phyloP scores from a whole-genome alignment of 2,329 filamentous ascomycete species.

The Diaporthe ampelina region DNA sequence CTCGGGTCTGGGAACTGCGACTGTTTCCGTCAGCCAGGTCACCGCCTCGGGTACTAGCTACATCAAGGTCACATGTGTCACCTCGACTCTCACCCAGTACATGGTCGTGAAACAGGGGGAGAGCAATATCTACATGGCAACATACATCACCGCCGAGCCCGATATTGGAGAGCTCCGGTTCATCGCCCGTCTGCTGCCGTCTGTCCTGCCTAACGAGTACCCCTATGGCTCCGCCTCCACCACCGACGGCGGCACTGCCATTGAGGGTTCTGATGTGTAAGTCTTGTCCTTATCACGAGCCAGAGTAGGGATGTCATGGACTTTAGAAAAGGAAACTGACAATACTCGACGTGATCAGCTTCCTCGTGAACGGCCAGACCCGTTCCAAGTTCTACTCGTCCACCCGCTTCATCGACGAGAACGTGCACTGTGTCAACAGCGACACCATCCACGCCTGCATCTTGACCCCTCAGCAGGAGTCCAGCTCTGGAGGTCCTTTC shows the following conservation, averaged over 20 bases:
- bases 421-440: slow-evolving; percentile 63
- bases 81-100: slow-evolving; percentile 61
- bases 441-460: slow-evolving; percentile 55
- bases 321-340: neutral
- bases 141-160: slow-evolving; percentile 63
- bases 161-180: slow-evolving; percentile 65
- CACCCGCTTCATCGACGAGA: slow-evolving; percentile 72
- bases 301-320: too few relatives aligned
- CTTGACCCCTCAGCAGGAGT: slow-evolving; percentile 53
- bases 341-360: slow-evolving; percentile 44
- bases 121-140: slow-evolving; percentile 64
- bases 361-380: slow-evolving; percentile 66
- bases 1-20: slow-evolving; percentile 65
- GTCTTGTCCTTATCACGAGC: neutral
- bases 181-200: slow-evolving; percentile 54
- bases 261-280: slow-evolving; percentile 62
- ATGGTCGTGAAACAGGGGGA: slow-evolving; percentile 65
- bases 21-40: slow-evolving; percentile 53
- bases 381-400: slow-evolving; percentile 74
- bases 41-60: slow-evolving; percentile 51
- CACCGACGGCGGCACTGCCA: slow-evolving; percentile 59
- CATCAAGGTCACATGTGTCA: slow-evolving; percentile 65
- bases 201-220: slow-evolving; percentile 51
- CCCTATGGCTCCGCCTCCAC: slow-evolving; percentile 59
- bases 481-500: slow-evolving; percentile 71